Conservation (phyloP, 2,329 filamentous ascomycete species). For the Fusarium brachygibbosum region DNA sequence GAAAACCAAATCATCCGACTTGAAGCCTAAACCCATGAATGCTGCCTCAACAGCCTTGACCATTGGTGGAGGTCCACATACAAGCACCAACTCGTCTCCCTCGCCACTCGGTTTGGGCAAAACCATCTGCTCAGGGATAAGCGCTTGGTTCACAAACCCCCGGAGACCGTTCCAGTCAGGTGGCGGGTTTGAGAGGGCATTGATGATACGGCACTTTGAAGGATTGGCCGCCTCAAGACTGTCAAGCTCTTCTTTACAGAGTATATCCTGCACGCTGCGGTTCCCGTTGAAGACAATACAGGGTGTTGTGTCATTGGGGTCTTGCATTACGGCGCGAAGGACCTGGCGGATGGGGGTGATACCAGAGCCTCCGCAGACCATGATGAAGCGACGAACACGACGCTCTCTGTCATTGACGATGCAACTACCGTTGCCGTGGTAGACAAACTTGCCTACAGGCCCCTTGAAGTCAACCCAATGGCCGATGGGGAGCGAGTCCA, state of each 20-base stretch:
- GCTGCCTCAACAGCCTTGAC: conserved; percentile 74
- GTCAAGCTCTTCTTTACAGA: conserved; percentile 82
- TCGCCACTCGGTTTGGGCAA: conserved; percentile 53
- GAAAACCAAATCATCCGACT: conserved; percentile 48
- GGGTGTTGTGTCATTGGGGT: conserved; percentile 71
- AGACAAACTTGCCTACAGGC: conserved; percentile 87
- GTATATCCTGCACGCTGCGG: conserved; percentile 81
- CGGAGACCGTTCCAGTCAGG: conserved; percentile 75
- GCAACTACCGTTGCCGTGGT: conserved; percentile 76
- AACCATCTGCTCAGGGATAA: conserved; percentile 72
- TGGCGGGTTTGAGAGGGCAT: conserved; percentile 75
- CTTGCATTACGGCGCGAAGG: conserved; percentile 72
- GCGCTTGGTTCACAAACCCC: conserved; percentile 74
- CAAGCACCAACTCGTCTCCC: conserved; percentile 73
- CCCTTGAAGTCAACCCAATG: conserved; percentile 87
- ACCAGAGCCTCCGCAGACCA: conserved; percentile 91
- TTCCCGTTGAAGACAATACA: conserved; percentile 87
- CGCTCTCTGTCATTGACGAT: conserved; percentile 69
- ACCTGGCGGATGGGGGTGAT: conserved; percentile 94
- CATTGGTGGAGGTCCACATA: conserved; percentile 83
- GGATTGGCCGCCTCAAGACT: conserved; percentile 65
- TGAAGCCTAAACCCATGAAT: conserved; percentile 73
- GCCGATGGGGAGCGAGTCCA: conserved; percentile 79
- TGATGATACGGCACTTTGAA: conserved; percentile 72
- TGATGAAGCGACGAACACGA: conserved; percentile 76